These are phyloP conservation scores for Xylaria flabelliformis DNA, from an alignment of 495 filamentous ascomycete genomes.

Conservation along the genomic window DNA sequence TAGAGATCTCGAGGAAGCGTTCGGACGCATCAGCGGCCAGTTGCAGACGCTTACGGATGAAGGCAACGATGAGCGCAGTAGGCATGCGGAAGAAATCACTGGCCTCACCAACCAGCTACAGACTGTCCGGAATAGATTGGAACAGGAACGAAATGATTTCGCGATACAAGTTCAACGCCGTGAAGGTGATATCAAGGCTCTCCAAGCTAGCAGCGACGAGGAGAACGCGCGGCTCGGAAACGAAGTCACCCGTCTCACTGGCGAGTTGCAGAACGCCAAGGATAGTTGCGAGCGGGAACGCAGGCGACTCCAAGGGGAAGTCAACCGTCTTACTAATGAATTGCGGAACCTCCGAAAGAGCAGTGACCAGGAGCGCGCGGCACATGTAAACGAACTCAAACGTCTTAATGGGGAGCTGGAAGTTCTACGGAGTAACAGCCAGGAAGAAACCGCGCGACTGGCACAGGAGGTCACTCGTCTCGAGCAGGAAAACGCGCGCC, in stretches of 20 bases:
- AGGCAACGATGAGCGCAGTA: background rate
- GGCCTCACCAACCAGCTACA: background rate
- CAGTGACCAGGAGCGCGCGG: background rate
- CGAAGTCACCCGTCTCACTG: background rate
- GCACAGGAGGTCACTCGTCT: background rate
- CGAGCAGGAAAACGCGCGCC: background rate
- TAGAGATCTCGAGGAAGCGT: background rate
- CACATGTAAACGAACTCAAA: background rate
- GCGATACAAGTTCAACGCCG: background rate
- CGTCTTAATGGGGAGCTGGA: background rate
- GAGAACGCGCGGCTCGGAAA: background rate
- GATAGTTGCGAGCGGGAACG: slow-evolving; percentile 5
- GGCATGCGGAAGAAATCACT: background rate
- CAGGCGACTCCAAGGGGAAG: background rate
- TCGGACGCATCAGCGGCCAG: background rate
- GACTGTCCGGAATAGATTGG: background rate
- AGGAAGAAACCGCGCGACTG: background rate
- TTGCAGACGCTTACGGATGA: background rate
- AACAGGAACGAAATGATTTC: slow-evolving; percentile 10
- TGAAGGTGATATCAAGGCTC: background rate
- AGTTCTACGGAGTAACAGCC: background rate
- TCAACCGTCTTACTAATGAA: background rate
- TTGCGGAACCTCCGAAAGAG: background rate
- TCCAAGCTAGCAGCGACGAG: background rate
- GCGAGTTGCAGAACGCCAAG: background rate